Base-by-base conservation (phyloP, 1,284 basidiomycete genomes). In the Albatrellus sp. region DNA sequence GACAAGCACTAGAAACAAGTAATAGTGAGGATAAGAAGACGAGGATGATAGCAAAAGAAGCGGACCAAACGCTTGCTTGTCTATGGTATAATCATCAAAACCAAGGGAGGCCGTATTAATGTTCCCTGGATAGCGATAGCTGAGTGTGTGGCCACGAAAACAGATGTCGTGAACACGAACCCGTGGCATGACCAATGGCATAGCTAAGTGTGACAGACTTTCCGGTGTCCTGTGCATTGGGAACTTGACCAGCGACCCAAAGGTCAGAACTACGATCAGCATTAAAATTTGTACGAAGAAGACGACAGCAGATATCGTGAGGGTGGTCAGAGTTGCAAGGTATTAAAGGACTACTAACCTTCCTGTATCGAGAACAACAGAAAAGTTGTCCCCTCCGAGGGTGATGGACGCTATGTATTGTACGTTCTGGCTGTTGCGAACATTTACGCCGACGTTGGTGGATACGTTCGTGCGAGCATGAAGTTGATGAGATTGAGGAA, bases 11-110 rank as follows among this genome's bases (percentile, higher is more conserved):
- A 24, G 19, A 39, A 16, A 4, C 6, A 17, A 13, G 37, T 17
- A 39, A 16, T 16, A 20, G 24, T 35, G 34, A n/a, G 34, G 9
- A 35, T 9, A 4, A 17, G 16, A 17, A 9, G 10, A 13, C 5
- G 4, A 35, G 10, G 10, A 35, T 35, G 34, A 17, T 19, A 24
- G 17, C 9, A 7, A 12, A 20, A 47, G 38, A n/a, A 28, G 37
- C 12, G 30, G 43, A 86, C 84, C 61, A 57, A 79, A 86, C 8
- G 80, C 80, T 56, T 87, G 84, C 48, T 80, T 63, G 13, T 68
- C 52, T 33, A 87, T 69, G 2, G 69, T 73, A 54, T 70, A 75
- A 42, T 69, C 64, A 29, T 67, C 79, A 46, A 87, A 70, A 40
- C 68, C 52, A 30, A 81, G 61, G n/a, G 65, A 58, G 1, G 77